A percentile compares a stretch with the other conserved stretches of the same genome.
phyloP scores from a whole-genome alignment of 768 basidiomycete species.

The Pisolithus albus region DNA sequence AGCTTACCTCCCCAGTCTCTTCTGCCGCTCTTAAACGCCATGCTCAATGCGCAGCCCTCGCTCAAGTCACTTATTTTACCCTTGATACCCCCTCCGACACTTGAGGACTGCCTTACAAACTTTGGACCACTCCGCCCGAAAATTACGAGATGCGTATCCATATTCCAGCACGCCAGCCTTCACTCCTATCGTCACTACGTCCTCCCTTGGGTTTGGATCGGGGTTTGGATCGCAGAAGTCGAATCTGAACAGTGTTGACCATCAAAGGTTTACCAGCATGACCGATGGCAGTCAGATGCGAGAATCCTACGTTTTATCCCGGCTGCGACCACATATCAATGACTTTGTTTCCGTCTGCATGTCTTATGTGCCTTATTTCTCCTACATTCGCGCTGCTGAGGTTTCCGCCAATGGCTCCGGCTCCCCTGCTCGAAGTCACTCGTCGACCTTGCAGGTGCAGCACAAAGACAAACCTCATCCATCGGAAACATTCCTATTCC shows the following conservation, averaged over 20 bases:
- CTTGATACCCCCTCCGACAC: conserved; percentile 78
- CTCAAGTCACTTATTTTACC: conserved; percentile 67
- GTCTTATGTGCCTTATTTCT: conserved; percentile 84
- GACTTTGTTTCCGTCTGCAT: conserved; percentile 74
- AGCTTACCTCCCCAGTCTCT: conserved; percentile 73
- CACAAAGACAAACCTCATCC: conserved; percentile 66
- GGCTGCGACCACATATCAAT: conserved; percentile 65
- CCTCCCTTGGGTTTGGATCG: conserved; percentile 30
- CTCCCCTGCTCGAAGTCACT: conserved; percentile 32
- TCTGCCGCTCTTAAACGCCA: conserved; percentile 62
- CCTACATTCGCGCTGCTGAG: conserved; percentile 38
- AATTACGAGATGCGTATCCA: conserved; percentile 75
- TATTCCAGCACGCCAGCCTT: conserved; percentile 53
- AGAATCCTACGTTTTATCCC: conserved; percentile 69
- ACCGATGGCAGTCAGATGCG: conserved; percentile 59
- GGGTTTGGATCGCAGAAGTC: conserved; percentile 21
- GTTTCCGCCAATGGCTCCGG: conserved; percentile 15
- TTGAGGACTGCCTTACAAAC: conserved; percentile 66
- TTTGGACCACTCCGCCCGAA: conserved; percentile 59
- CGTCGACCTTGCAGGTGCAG: conserved; percentile 40
- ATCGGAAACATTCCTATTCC: conserved; percentile 65
- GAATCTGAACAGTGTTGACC: conserved; percentile 27
- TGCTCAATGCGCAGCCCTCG: conserved; percentile 61
- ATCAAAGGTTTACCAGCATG: conserved; percentile 13
- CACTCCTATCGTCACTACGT: conserved; percentile 17